Conservation (phyloP, 139 green algal species). For the Deuterostichococcus epilithicus region DNA sequence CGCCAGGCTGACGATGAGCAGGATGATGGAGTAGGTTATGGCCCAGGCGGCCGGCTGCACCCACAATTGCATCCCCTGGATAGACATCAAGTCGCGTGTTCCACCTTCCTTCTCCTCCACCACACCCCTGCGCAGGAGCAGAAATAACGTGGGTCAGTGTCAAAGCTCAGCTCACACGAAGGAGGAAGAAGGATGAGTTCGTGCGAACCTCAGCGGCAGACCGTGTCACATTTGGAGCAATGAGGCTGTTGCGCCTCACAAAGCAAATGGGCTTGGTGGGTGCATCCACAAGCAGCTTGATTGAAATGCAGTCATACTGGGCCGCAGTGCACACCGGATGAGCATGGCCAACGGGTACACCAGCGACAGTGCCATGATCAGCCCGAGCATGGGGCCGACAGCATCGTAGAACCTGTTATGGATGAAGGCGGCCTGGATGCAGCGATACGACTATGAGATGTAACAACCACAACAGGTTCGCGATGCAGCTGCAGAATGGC, state of each 20-base stretch:
- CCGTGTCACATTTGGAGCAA: too few species aligned
- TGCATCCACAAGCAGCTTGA: too few species aligned
- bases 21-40: slow-evolving; percentile 20
- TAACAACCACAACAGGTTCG: not conserved
- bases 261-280: too few species aligned
- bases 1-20: not conserved
- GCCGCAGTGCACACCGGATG: slow-evolving; percentile 5
- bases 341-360: slow-evolving; percentile 29
- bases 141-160: too few species aligned
- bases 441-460: too few species aligned
- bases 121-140: not conserved
- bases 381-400: slow-evolving; percentile 23
- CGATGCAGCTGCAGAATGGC: not conserved
- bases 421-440: not conserved
- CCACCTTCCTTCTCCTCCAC: slow-evolving; percentile 31
- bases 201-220: too few species aligned
- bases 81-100: slow-evolving; percentile 14
- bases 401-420: slow-evolving; percentile 29
- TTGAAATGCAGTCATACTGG: too few species aligned
- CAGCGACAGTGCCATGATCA: slow-evolving; percentile 27
- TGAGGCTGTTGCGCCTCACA: too few species aligned
- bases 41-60: not conserved
- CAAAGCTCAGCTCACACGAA: too few species aligned
- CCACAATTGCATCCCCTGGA: slow-evolving; percentile 23
- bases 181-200: too few species aligned